Evolutionary conservation across 2,329 filamentous ascomycete species (phyloP).

Genomic region (Paracamarosporium sp.): DNA sequence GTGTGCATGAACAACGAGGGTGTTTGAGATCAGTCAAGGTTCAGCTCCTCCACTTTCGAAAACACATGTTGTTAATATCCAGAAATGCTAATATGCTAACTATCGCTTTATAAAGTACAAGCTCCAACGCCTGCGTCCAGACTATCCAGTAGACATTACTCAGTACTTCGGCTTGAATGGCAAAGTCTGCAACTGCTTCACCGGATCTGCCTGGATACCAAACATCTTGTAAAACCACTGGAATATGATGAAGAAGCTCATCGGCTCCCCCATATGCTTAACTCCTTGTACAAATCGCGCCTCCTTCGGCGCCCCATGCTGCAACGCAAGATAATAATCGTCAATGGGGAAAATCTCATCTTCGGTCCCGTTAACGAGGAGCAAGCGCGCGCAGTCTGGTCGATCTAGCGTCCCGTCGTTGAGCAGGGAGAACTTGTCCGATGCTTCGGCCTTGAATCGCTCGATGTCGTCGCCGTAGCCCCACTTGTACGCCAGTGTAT

Average conservation of each 20-base stretch:
- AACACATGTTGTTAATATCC: too few species aligned
- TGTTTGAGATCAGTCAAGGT: too few species aligned
- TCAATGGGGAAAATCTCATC: constrained; percentile 70
- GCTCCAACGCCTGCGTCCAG: too few species aligned
- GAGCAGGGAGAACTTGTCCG: constrained; percentile 60
- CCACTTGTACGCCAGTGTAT: constrained; percentile 59
- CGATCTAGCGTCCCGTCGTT: constrained; percentile 62
- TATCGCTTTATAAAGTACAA: too few species aligned
- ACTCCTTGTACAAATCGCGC: constrained; percentile 52
- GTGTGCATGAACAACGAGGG: too few species aligned
- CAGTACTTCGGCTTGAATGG: constrained; percentile 55
- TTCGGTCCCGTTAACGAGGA: constrained; percentile 65
- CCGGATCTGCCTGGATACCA: constrained; percentile 50
- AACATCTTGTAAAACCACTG: constrained; percentile 59
- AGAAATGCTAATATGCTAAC: not conserved
- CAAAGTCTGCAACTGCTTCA: constrained; percentile 54
- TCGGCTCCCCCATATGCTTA: constrained; percentile 61
- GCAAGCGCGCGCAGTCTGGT: constrained; percentile 54
- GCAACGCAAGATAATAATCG: constrained; percentile 62
- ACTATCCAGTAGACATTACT: not conserved
- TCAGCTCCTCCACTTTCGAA: too few species aligned
- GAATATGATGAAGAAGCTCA: constrained; percentile 56
- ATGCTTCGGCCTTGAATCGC: constrained; percentile 56
- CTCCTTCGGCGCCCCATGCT: constrained; percentile 61
- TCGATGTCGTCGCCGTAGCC: constrained; percentile 46